Base-by-base conservation (phyloP, 2,329 filamentous ascomycete genomes). In the Endothia cerciana region DNA sequence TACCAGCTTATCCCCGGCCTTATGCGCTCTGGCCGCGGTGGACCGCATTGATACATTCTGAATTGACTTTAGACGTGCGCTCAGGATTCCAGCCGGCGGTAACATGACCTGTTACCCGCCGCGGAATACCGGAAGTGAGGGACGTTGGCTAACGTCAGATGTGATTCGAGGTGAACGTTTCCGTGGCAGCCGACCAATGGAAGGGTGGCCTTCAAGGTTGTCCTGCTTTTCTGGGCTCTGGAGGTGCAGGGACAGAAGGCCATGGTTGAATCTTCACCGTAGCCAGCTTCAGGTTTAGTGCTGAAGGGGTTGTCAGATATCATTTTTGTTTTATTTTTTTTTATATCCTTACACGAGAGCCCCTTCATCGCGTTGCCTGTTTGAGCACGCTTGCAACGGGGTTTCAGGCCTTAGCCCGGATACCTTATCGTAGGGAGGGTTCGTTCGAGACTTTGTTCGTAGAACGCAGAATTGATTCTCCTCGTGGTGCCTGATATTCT, bases 91-190 rank as follows among this genome's bases (percentile, higher is more conserved):
- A 33, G 17, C 22, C 58, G 41, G 58, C 58, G 43, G 43, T 33
- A 60, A 60, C 28, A 49, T 60, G 58, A 22, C 30, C 58, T n/a
- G 25, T 22, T 38, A 60, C 25, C 58, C 41, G 25, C 58, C 28
- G 43, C 41, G 58, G 43, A 49, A 22, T 8, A 33, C 58, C 58
- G 58, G 58, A 60, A 47, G 43, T 49, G 43, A 47, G 13, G 3
- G 43, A 25, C 17, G 19, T 22, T 60, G 58, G 58, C 41, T 40
- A 47, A 60, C 58, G 40, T 60, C 25, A 60, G 58, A 60, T 60
- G 58, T 60, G 58, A 60, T 60, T 11, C n/a, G 19, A 19, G 57
- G 30, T 49, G 15, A 47, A 36, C 25, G 19, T 25, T 17, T 13
- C 43, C 41, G 41, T 33, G 43, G 19, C 43, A 60, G 30, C 43